Evolutionary conservation across 2,329 filamentous ascomycete genomes (phyloP).

Genomic region (Penicillium verrucosum): DNA sequence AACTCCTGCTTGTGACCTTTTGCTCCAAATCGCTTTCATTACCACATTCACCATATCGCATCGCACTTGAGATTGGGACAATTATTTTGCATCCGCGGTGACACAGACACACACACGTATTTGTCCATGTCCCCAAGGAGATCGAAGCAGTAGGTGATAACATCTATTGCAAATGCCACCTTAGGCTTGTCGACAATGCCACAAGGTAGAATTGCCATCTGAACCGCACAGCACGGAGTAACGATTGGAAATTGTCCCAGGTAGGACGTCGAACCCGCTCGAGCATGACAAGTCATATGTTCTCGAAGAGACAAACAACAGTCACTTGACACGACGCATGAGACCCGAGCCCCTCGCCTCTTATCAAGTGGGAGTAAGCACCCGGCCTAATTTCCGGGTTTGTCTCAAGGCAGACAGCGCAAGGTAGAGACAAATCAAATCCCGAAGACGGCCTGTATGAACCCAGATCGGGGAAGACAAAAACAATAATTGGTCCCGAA

Average conservation of each 20-base stretch:
- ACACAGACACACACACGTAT: background rate
- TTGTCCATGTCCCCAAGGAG: background rate
- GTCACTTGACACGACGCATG: slow-evolving; percentile 2
- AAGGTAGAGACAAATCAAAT: background rate
- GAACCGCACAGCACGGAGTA: background rate
- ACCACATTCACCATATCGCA: background rate
- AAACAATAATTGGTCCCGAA: background rate
- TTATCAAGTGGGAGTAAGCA: background rate
- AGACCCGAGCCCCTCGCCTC: background rate
- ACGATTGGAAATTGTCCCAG: background rate
- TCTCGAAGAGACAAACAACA: background rate
- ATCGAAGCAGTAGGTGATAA: background rate
- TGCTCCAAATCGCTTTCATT: background rate
- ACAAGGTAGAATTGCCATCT: background rate
- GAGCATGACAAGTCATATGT: slow-evolving; percentile 6
- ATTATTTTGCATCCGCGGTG: background rate
- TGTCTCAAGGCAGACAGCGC: background rate
- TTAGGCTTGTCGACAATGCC: background rate
- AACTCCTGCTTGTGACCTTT: background rate
- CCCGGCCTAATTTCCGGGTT: background rate
- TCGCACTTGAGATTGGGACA: background rate
- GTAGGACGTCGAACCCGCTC: background rate
- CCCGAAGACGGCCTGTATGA: background rate
- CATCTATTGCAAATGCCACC: background rate
- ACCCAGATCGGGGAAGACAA: background rate